Evolutionary conservation across 306 rosid species (phyloP).

Genomic region (Chamaecrista fasciculata): DNA sequence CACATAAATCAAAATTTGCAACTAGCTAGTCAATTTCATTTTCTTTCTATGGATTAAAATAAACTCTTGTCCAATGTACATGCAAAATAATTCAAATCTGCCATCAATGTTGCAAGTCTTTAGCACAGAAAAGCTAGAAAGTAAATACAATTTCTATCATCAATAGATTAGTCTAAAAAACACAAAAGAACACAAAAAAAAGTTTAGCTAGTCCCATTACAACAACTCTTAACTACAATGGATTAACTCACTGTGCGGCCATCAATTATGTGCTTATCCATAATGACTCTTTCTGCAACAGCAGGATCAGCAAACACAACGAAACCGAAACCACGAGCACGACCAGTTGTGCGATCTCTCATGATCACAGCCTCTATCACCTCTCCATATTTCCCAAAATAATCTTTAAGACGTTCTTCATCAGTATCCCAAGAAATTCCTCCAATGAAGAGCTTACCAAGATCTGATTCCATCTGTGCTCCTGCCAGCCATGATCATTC

Average conservation of each 20-base stretch:
- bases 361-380: conserved; percentile 97
- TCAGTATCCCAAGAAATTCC: conserved; percentile 99
- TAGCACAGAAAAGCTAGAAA: not conserved
- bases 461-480: conserved; percentile 94
- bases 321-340: conserved; percentile 98
- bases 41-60: conserved; percentile 12
- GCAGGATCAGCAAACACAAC: conserved; percentile 89
- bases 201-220: not conserved
- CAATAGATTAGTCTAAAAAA: not conserved
- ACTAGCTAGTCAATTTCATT: conserved; percentile 19
- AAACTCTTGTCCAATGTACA: conserved; percentile 41
- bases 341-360: conserved; percentile 97
- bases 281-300: conserved; percentile 89
- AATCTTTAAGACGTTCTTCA: conserved; percentile 91
- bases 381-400: conserved; percentile 92
- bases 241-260: conserved; percentile 85
- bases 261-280: conserved; percentile 94
- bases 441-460: conserved; percentile 99
- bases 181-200: conserved; percentile 1
- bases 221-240: conserved; percentile 22
- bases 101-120: not conserved
- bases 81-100: conserved; percentile 20
- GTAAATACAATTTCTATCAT: conserved; percentile 1
- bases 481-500: conserved; percentile 39
- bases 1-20: conserved; percentile 35